A percentile compares a stretch with the other conserved stretches of the same genome.
phyloP scores from a whole-genome alignment of 2,329 filamentous ascomycete genomes.

The Cladophialophora bantiana region DNA sequence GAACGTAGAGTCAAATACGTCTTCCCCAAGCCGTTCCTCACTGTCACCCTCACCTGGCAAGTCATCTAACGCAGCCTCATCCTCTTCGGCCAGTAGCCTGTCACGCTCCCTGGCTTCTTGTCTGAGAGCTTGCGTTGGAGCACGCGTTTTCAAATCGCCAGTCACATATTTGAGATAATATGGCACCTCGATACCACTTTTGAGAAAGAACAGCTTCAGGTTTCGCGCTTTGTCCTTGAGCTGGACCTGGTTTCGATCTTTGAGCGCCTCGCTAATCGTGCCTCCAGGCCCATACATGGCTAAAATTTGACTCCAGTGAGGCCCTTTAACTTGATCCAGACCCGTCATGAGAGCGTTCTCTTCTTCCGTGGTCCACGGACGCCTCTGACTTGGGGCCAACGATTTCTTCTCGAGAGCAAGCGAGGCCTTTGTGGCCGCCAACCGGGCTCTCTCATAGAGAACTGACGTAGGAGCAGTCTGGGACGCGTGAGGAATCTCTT shows the following conservation, averaged over 20 bases:
- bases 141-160: constrained; percentile 84
- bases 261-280: constrained; percentile 75
- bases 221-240: constrained; percentile 64
- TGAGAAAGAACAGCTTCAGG: constrained; percentile 55
- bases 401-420: constrained; percentile 60
- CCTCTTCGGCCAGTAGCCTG: constrained; percentile 54
- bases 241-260: constrained; percentile 58
- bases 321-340: constrained; percentile 85
- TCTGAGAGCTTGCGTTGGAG: constrained; percentile 67
- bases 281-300: constrained; percentile 82
- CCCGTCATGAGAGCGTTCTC: constrained; percentile 90
- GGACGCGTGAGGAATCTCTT: constrained; percentile 48
- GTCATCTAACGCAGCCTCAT: constrained; percentile 56
- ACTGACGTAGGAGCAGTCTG: constrained; percentile 62
- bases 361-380: constrained; percentile 88
- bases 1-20: constrained; percentile 16
- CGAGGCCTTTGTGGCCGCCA: constrained; percentile 63
- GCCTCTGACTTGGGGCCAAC: constrained; percentile 65
- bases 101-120: constrained; percentile 57
- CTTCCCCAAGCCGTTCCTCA: constrained; percentile 8
- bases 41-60: constrained; percentile 47
- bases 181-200: constrained; percentile 85
- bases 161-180: constrained; percentile 88
- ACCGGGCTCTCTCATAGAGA: constrained; percentile 64
- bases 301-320: constrained; percentile 92